Evolutionary conservation across 164 flowering plant species (phyloP), one percentile per base, ranked within the genome.

Genomic region (Aristolochia contorta): DNA sequence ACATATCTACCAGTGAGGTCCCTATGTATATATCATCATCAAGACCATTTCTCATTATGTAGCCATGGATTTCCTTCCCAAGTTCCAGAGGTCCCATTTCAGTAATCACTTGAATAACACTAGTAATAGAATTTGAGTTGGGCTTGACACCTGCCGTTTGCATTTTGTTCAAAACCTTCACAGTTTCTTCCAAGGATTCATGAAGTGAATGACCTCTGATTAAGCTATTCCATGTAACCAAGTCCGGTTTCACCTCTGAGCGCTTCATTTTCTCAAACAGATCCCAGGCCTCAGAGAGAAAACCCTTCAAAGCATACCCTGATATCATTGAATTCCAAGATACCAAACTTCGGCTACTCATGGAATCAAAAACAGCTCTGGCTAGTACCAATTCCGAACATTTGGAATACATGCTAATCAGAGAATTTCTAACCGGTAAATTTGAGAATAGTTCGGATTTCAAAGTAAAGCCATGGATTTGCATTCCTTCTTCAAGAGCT

Each of bases 311-410:
- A 58, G 81, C 75, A 74, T 79, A 83, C 80, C 78, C 1, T 27
- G 84, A 81, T 41, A 87, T 80, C 33, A 87, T 80, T 1, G 86
- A 74, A 67, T 84, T 87, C 90, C 90, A 87, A 3, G 86, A 75
- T 37, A 79, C 65, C 46, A 73, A 30, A 47, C 72, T 79, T 54
- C 57, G 78, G 49, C 67, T 77, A 51, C 68, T 54, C 78, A 82
- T 84, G 53, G 66, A 72, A 75, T 80, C 65, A 61, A 84, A 86
- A 64, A 82, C 77, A 43, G 18, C 64, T 64, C 79, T 76, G 58
- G 87, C 85, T 32, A 67, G 62, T 68, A 68, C 69, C 50, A 73
- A 66, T 37, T 72, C 70, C 16, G 58, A 50, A 59, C 63, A 77
- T 61, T 72, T 82, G 12, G 74, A 61, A 65, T 86, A 86, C 82